A percentile compares a stretch with the other conserved stretches of the same genome.
These are phyloP conservation scores for Trichoderma asperelloides DNA, from an alignment of 495 filamentous ascomycete genomes.

Conservation along the genomic window DNA sequence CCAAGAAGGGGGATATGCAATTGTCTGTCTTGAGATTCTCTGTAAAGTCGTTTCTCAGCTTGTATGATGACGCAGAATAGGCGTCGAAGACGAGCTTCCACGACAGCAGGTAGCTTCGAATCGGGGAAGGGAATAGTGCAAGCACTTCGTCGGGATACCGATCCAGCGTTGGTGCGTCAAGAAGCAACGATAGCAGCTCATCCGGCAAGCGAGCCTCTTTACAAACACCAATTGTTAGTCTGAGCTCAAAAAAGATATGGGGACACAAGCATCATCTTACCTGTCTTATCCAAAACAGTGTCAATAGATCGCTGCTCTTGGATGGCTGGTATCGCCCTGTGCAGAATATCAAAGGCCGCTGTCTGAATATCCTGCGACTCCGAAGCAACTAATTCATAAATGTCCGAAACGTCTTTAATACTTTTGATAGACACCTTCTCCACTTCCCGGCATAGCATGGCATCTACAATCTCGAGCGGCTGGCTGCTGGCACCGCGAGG, in stretches of 20 bases:
- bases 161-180: slow-evolving; percentile 39
- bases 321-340: slow-evolving; percentile 58
- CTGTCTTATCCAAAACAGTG: slow-evolving; percentile 62
- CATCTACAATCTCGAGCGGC: slow-evolving; percentile 51
- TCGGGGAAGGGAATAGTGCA: slow-evolving; percentile 41
- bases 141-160: slow-evolving; percentile 35
- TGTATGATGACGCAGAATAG: slow-evolving; percentile 67
- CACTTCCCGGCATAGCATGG: slow-evolving; percentile 55
- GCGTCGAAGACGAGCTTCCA: slow-evolving; percentile 90
- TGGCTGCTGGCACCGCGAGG: slow-evolving; percentile 27
- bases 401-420: slow-evolving; percentile 47
- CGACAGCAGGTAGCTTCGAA: slow-evolving; percentile 75
- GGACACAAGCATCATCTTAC: slow-evolving; percentile 15
- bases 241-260: neutral
- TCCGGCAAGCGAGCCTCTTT: slow-evolving; percentile 53
- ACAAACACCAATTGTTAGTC: neutral
- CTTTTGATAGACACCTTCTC: slow-evolving; percentile 45
- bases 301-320: slow-evolving; percentile 85
- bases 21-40: slow-evolving; percentile 65
- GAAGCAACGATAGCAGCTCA: slow-evolving; percentile 60
- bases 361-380: slow-evolving; percentile 67
- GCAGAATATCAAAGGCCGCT: slow-evolving; percentile 72
- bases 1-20: slow-evolving; percentile 58
- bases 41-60: slow-evolving; percentile 70
- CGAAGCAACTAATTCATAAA: slow-evolving; percentile 66